These are phyloP conservation scores for Rutidosis leptorrhynchoides DNA, from an alignment of 129 eudicot genomes.

Conservation along the genomic window DNA sequence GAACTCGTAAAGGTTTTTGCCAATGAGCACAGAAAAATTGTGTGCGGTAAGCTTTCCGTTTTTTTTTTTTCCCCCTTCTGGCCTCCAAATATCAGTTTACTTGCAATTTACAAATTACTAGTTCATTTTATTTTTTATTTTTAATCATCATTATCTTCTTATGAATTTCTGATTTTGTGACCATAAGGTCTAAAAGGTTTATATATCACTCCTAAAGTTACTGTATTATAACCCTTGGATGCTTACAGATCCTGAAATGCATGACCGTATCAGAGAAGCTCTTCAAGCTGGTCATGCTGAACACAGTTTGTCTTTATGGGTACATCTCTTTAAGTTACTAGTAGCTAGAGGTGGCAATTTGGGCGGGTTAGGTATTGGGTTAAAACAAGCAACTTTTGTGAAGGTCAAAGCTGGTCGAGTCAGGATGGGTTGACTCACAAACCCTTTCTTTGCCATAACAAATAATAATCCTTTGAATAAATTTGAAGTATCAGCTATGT, in stretches of 20 bases:
- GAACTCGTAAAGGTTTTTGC: constrained; percentile 87
- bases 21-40: constrained; percentile 78
- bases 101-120: not conserved
- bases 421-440: not conserved
- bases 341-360: not conserved
- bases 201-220: not conserved
- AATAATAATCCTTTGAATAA: not conserved
- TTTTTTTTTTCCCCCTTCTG: not conserved
- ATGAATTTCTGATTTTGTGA: not conserved
- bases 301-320: constrained; percentile 56
- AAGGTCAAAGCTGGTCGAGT: not conserved
- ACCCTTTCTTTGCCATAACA: not conserved
- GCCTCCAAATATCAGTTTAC: constrained; percentile 5
- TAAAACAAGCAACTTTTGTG: not conserved
- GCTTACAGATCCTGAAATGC: constrained; percentile 75
- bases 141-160: not conserved
- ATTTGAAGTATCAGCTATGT: not conserved
- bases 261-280: constrained; percentile 50
- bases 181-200: constrained; percentile 1
- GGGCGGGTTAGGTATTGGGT: not conserved
- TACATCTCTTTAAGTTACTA: constrained; percentile 25
- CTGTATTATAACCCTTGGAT: not conserved
- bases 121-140: not conserved
- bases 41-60: constrained; percentile 59
- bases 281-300: constrained; percentile 63